Conservation (phyloP, 495 filamentous ascomycete species). For the Penicillium pulvis region DNA sequence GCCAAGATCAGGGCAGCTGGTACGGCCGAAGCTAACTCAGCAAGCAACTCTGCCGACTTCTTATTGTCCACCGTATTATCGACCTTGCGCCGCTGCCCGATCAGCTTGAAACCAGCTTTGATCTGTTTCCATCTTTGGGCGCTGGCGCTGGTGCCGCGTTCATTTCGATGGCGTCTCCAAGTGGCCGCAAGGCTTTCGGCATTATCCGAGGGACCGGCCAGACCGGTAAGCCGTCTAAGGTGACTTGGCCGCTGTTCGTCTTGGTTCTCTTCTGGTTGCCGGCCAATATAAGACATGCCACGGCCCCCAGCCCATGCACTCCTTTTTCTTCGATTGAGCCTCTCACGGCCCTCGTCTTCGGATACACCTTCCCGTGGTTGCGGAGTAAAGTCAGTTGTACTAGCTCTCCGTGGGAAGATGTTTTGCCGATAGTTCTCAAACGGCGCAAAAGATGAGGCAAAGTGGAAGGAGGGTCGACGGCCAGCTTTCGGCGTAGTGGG, state of each 20-base stretch:
- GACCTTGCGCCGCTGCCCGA: conserved; percentile 75
- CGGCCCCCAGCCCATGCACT: conserved; percentile 58
- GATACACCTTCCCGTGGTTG: conserved; percentile 75
- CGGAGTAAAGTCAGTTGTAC: conserved; percentile 64
- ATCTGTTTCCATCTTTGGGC: conserved; percentile 85
- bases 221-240: conserved; percentile 72
- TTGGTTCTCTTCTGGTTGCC: conserved; percentile 37
- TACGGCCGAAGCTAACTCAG: conserved; percentile 87
- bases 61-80: conserved; percentile 85
- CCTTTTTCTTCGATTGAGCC: conserved; percentile 61
- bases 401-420: conserved; percentile 67
- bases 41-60: conserved; percentile 95
- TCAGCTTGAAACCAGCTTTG: conserved; percentile 79
- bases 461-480: conserved; percentile 46
- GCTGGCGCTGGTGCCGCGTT: conserved; percentile 72
- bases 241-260: conserved; percentile 68
- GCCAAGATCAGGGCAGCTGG: conserved; percentile 92
- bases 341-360: conserved; percentile 85
- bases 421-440: conserved; percentile 51
- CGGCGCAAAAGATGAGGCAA: conserved; percentile 49
- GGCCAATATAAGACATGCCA: conserved; percentile 55
- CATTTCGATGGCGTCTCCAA: conserved; percentile 56
- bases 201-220: conserved; percentile 62
- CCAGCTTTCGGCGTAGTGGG: conserved; percentile 61
- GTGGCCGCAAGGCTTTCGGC: conserved; percentile 49